Conservation (phyloP, 495 filamentous ascomycete genomes). For the Poronia punctata region DNA sequence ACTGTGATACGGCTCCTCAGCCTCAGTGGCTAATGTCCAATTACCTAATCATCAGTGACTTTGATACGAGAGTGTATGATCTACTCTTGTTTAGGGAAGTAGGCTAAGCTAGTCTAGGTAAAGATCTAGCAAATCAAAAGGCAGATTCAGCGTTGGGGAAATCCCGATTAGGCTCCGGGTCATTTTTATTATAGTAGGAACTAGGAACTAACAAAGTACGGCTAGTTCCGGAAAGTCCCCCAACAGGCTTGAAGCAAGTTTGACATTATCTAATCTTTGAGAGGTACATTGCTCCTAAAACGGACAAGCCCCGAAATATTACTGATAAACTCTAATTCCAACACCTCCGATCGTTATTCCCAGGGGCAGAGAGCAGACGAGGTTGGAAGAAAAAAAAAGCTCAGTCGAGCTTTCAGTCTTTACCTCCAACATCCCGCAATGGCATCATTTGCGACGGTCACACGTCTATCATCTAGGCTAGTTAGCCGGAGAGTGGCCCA, state of each 20-base stretch:
- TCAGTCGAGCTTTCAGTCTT: constrained; percentile 31
- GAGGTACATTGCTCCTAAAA: constrained; percentile 12
- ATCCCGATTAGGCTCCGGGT: constrained; percentile 14
- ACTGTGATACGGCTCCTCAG: no score
- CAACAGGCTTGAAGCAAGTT: constrained; percentile 20
- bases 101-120: no score
- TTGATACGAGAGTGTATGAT: no score
- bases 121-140: no score
- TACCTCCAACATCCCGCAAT: constrained; percentile 27
- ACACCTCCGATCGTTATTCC: constrained; percentile 3
- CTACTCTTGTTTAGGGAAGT: no score
- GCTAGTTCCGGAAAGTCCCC: constrained; percentile 24
- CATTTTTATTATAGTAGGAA: no score
- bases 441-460: constrained; percentile 46
- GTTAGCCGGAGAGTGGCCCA: constrained; percentile 40
- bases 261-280: constrained; percentile 8
- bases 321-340: neutral
- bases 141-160: neutral
- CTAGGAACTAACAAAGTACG: no score
- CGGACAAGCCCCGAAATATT: constrained; percentile 20
- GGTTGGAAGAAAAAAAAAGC: constrained; percentile 12
- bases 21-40: no score
- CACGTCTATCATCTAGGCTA: constrained; percentile 45
- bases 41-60: no score
- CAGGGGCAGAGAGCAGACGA: neutral